Percentiles rank a stretch among this genome's conserved stretches.
phyloP scores from a whole-genome alignment of 169 alveolate genomes.

The Cryptosporidium canis region DNA sequence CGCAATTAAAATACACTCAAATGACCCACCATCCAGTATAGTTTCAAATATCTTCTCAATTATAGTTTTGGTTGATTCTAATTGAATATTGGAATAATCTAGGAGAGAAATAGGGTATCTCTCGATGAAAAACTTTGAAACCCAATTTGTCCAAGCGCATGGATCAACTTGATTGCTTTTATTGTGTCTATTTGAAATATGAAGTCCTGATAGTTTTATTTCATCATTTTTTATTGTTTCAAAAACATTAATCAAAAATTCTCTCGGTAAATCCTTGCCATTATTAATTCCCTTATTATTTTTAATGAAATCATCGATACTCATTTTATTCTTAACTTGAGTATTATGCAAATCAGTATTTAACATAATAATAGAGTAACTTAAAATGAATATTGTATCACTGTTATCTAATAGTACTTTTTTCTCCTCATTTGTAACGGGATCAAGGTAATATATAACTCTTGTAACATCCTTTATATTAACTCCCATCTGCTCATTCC shows the following conservation, averaged over 20 bases:
- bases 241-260: conserved; percentile 80
- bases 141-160: conserved; percentile 20
- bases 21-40: neutral
- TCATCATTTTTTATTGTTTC: conserved; percentile 79
- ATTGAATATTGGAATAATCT: neutral
- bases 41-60: conserved; percentile 22
- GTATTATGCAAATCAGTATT: conserved; percentile 90
- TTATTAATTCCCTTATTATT: conserved; percentile 89
- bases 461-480: conserved; percentile 2
- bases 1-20: conserved; percentile 26
- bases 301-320: conserved; percentile 87
- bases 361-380: conserved; percentile 89
- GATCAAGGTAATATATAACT: conserved; percentile 63
- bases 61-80: neutral
- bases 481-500: neutral
- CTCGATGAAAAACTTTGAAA: conserved; percentile 6
- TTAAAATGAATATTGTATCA: conserved; percentile 86
- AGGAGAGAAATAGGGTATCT: neutral
- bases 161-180: neutral
- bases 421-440: conserved; percentile 65
- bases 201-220: conserved; percentile 8
- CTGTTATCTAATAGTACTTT: conserved; percentile 80
- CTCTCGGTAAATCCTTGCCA: conserved; percentile 84
- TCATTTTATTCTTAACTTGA: conserved; percentile 87
- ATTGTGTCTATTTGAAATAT: neutral